Evolutionary conservation across 768 basidiomycete genomes (phyloP).

Genomic region (Pulveroboletus ravenelii): DNA sequence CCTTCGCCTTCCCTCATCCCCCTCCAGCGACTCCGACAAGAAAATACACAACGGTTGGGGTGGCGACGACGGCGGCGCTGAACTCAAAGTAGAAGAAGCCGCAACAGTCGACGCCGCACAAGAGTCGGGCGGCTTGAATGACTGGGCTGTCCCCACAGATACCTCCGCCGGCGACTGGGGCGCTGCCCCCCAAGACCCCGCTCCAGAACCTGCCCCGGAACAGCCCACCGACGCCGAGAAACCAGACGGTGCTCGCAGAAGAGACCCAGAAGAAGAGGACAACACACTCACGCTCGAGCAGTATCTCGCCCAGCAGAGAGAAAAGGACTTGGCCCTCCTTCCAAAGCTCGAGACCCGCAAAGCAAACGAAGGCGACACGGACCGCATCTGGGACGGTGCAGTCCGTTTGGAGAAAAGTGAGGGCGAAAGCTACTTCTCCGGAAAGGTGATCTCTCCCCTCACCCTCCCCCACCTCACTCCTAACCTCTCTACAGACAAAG

Average conservation of each 20-base stretch:
- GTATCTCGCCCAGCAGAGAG: constrained; percentile 80
- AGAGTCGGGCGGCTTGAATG: constrained; percentile 36
- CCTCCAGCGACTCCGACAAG: constrained; percentile 84
- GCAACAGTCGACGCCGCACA: constrained; percentile 66
- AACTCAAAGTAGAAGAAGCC: constrained; percentile 75
- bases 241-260: constrained; percentile 37
- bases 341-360: constrained; percentile 76
- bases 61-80: constrained; percentile 79
- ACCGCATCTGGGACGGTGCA: constrained; percentile 65
- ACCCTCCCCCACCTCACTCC: neutral
- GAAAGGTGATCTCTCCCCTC: constrained; percentile 61
- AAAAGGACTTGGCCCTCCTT: constrained; percentile 48
- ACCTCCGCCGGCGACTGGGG: constrained; percentile 37
- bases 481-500: constrained; percentile 48
- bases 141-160: constrained; percentile 36
- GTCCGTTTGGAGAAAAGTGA: constrained; percentile 62
- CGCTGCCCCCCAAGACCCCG: constrained; percentile 24
- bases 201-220: constrained; percentile 28
- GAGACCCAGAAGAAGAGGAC: constrained; percentile 80
- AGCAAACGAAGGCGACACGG: constrained; percentile 77
- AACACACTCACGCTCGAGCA: constrained; percentile 93
- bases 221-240: constrained; percentile 35
- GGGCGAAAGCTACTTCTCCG: constrained; percentile 75
- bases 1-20: constrained; percentile 8
- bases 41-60: constrained; percentile 95